A percentile compares a stretch with the other conserved stretches of the same genome.
phyloP scores from a whole-genome alignment of 2,329 filamentous ascomycete genomes.

The Colletotrichum theobromicola region DNA sequence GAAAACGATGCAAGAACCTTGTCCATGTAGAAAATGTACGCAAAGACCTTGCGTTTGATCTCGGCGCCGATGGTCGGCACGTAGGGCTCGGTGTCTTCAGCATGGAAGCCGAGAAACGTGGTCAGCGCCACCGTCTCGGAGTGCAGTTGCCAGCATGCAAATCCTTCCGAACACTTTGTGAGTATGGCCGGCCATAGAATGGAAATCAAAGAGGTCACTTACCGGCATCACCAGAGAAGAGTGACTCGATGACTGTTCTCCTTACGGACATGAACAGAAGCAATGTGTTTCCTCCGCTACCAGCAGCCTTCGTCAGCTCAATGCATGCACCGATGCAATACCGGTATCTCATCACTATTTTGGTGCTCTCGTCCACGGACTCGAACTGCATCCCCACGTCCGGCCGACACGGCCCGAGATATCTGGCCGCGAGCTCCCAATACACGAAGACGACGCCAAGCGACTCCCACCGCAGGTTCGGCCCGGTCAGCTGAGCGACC shows the following conservation, averaged over 20 bases:
- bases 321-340: constrained; percentile 23
- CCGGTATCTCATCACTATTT: constrained; percentile 24
- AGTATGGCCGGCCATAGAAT: background rate
- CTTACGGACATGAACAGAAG: constrained; percentile 36
- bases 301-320: constrained; percentile 32
- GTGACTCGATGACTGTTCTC: constrained; percentile 35
- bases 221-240: constrained; percentile 40
- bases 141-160: constrained; percentile 25
- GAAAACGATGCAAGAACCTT: constrained; percentile 46
- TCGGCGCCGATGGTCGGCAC: constrained; percentile 33
- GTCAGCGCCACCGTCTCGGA: constrained; percentile 34
- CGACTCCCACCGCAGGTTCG: constrained; percentile 47
- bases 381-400: background rate
- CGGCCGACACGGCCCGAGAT: constrained; percentile 3
- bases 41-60: constrained; percentile 31
- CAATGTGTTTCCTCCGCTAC: constrained; percentile 30
- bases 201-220: background rate
- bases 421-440: constrained; percentile 20
- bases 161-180: background rate
- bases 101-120: constrained; percentile 30
- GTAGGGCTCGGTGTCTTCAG: constrained; percentile 21
- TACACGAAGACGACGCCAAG: constrained; percentile 41
- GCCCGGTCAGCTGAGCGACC: constrained; percentile 42
- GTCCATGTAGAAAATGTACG: constrained; percentile 36
- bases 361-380: background rate